Percentiles rank a stretch among this genome's conserved stretches.
Conservation (phyloP, 495 filamentous ascomycete genomes). For the Hypoxylon lienhwacheense region DNA sequence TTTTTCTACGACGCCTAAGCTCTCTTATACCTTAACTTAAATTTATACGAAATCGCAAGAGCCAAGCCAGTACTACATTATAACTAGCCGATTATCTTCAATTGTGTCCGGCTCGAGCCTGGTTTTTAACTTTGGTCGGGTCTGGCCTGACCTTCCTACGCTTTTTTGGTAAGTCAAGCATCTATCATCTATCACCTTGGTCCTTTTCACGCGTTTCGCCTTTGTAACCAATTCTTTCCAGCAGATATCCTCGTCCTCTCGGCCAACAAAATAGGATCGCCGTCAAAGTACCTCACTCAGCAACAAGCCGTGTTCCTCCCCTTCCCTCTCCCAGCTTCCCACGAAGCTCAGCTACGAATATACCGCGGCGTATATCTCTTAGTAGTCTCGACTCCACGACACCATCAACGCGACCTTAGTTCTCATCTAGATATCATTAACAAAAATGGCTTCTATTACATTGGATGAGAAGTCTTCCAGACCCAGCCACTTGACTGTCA, state of each 20-base stretch:
- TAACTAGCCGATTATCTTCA: background rate
- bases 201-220: background rate
- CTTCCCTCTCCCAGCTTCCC: background rate
- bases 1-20: background rate
- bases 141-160: background rate
- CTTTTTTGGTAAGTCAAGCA: conserved; percentile 13
- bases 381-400: conserved; percentile 2
- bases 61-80: background rate
- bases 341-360: conserved; percentile 1
- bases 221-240: conserved; percentile 14
- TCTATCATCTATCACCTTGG: background rate
- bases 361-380: conserved; percentile 9
- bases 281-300: background rate
- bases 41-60: conserved; percentile 16
- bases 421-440: conserved; percentile 1
- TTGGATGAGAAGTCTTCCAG: conserved; percentile 33
- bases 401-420: background rate
- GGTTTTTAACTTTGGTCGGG: background rate
- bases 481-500: conserved; percentile 38
- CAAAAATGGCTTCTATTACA: conserved; percentile 24
- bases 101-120: background rate
- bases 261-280: background rate
- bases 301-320: background rate
- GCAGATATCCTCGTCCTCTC: background rate
- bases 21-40: conserved; percentile 1